Evolutionary conservation across 2,329 filamentous ascomycete species (phyloP).

Genomic region (Magnaporthiopsis incrustans): DNA sequence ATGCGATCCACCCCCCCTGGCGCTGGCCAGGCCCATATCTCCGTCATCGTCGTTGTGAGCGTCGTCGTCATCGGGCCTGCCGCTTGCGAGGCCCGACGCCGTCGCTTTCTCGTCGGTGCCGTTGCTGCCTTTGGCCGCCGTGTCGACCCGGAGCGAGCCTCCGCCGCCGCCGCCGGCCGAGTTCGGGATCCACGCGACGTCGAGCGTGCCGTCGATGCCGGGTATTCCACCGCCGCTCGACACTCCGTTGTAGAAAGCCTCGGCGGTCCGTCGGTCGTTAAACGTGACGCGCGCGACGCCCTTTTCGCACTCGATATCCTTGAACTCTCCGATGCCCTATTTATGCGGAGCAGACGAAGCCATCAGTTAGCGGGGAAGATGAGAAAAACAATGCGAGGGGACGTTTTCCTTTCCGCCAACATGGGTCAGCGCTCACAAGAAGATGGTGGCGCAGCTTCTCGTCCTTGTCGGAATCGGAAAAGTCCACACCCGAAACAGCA

Average conservation of each 20-base stretch:
- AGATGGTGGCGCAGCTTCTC: slow-evolving; percentile 66
- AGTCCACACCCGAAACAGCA: slow-evolving; percentile 54
- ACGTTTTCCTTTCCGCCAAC: background rate
- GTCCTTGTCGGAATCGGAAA: slow-evolving; percentile 53
- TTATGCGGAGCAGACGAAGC: background rate
- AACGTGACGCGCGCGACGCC: slow-evolving; percentile 49
- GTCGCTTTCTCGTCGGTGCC: background rate
- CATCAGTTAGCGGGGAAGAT: background rate
- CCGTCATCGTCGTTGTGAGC: background rate
- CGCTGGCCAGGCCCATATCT: background rate
- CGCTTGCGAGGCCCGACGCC: background rate
- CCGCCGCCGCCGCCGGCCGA: background rate
- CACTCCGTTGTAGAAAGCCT: slow-evolving; percentile 57
- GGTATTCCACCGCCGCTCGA: slow-evolving; percentile 43
- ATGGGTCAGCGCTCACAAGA: slow-evolving; percentile 40
- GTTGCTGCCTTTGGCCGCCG: slow-evolving; percentile 1
- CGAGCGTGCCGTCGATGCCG: slow-evolving; percentile 52
- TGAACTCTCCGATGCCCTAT: slow-evolving; percentile 55
- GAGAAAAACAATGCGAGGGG: background rate
- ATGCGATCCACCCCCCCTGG: background rate
- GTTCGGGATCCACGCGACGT: slow-evolving; percentile 51
- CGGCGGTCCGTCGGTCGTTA: slow-evolving; percentile 61
- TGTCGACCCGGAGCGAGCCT: background rate
- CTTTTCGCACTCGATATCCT: slow-evolving; percentile 43
- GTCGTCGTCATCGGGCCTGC: background rate